Percentiles rank a stretch among this genome's conserved stretches.
These are phyloP conservation scores for Bisporella sp. DNA, from an alignment of 2,329 filamentous ascomycete genomes.

Conservation along the genomic window DNA sequence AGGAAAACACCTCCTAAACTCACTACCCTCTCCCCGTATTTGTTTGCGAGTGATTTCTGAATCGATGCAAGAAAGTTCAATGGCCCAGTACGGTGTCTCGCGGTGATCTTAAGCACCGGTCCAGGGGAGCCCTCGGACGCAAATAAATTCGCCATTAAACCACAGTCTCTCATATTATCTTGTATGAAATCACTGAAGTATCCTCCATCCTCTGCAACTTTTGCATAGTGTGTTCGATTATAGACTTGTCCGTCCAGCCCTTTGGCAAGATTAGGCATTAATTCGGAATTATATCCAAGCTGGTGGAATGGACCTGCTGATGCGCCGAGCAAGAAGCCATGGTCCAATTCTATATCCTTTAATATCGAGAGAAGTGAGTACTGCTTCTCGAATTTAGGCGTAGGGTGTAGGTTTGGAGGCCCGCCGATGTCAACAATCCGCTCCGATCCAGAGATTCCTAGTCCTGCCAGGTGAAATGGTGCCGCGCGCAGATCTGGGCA, in stretches of 20 bases:
- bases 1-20: constrained; percentile 37
- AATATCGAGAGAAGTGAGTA: constrained; percentile 29
- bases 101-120: constrained; percentile 30
- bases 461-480: constrained; percentile 32
- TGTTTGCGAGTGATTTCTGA: constrained; percentile 21
- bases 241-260: constrained; percentile 11
- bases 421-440: constrained; percentile 38
- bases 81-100: constrained; percentile 22
- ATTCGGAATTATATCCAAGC: constrained; percentile 35
- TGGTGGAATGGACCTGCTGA: constrained; percentile 36
- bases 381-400: constrained; percentile 27
- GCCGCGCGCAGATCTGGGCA: constrained; percentile 32
- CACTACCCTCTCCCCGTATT: constrained; percentile 30
- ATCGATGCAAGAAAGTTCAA: constrained; percentile 30
- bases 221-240: constrained; percentile 26
- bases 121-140: constrained; percentile 30
- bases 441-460: constrained; percentile 33
- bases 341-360: constrained; percentile 30
- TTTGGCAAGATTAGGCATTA: constrained; percentile 33
- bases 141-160: constrained; percentile 37
- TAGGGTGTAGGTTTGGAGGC: constrained; percentile 33
- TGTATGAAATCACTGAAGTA: constrained; percentile 20
- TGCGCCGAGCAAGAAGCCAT: constrained; percentile 33
- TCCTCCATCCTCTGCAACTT: constrained; percentile 16
- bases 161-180: constrained; percentile 25